Percentiles rank a stretch among this genome's conserved stretches.
phyloP scores from a whole-genome alignment of 768 basidiomycete genomes.

The Neoboletus subvelutipes region DNA sequence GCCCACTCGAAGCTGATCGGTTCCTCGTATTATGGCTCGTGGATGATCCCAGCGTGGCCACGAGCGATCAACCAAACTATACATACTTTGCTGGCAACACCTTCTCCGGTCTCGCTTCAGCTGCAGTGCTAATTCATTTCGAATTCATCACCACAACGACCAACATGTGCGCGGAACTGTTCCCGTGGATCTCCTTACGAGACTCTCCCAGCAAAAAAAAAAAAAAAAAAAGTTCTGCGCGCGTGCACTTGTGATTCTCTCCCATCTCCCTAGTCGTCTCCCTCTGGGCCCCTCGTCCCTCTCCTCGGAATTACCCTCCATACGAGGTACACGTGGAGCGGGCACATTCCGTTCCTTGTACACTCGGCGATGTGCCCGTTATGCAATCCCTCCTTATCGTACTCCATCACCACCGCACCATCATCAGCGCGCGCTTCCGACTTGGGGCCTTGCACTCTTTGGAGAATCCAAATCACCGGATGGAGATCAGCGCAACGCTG shows the following conservation, averaged over 20 bases:
- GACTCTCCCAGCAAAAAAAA: conserved; percentile 1
- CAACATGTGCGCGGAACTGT: conserved; percentile 6
- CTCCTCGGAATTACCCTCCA: conserved; percentile 4
- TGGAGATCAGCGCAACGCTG: neutral
- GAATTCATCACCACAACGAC: conserved; percentile 8
- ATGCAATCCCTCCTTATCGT: no score
- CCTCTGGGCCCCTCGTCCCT: neutral
- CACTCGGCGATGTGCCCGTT: no score
- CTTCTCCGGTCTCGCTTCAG: neutral
- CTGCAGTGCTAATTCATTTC: conserved; percentile 8
- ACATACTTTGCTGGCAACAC: neutral
- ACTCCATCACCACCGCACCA: neutral
- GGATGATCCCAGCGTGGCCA: conserved; percentile 4
- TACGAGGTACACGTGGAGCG: conserved; percentile 2
- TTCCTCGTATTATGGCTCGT: neutral
- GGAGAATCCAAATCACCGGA: neutral
- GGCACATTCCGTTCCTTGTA: neutral
- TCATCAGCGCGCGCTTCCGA: conserved; percentile 1
- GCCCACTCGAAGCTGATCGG: conserved; percentile 10
- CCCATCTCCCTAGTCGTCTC: no score
- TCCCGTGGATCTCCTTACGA: conserved; percentile 16
- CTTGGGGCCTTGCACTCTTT: neutral
- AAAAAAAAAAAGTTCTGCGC: neutral
- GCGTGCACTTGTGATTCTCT: neutral
- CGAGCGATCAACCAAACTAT: neutral